These are phyloP conservation scores for Colletotrichum sansevieriae DNA, from an alignment of 2,329 filamentous ascomycete genomes.

Conservation along the genomic window DNA sequence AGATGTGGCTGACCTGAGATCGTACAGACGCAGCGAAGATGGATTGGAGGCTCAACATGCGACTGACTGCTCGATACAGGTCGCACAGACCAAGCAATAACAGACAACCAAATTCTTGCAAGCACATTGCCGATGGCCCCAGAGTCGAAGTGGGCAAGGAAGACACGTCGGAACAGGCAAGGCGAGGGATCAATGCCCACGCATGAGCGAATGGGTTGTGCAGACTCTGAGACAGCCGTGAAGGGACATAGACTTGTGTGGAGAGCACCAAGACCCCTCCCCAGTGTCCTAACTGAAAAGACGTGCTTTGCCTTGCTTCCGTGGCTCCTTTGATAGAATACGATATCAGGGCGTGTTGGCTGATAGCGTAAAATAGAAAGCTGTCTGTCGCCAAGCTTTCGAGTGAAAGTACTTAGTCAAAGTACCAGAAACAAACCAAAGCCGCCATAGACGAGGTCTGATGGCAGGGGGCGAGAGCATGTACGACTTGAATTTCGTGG, in stretches of 20 bases:
- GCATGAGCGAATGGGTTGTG: slow-evolving; percentile 52
- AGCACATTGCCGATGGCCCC: slow-evolving; percentile 30
- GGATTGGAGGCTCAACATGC: slow-evolving; percentile 43
- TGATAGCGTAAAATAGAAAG: slow-evolving; percentile 23
- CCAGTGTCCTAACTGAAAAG: slow-evolving; percentile 45
- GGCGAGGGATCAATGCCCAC: slow-evolving; percentile 43
- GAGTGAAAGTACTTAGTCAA: slow-evolving; percentile 29
- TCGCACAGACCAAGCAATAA: slow-evolving; percentile 41
- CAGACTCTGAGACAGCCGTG: slow-evolving; percentile 60
- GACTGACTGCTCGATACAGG: slow-evolving; percentile 32
- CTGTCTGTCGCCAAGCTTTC: slow-evolving; percentile 40
- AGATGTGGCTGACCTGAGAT: slow-evolving; percentile 49
- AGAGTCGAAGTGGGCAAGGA: slow-evolving; percentile 36
- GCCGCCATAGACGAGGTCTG: slow-evolving; percentile 25
- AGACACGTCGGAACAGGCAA: slow-evolving; percentile 44
- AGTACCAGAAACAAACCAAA: slow-evolving; percentile 18
- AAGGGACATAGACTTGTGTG: slow-evolving; percentile 53
- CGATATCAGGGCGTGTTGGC: slow-evolving; percentile 30
- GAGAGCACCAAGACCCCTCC: slow-evolving; percentile 48
- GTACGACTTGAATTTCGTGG: slow-evolving; percentile 33
- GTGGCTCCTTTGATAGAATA: slow-evolving; percentile 31
- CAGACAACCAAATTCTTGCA: slow-evolving; percentile 25
- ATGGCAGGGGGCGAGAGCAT: slow-evolving; percentile 24
- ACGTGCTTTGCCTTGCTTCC: slow-evolving; percentile 32
- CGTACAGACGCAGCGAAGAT: slow-evolving; percentile 48